A percentile compares a stretch with the other conserved stretches of the same genome.
Conservation (phyloP, 2,329 filamentous ascomycete genomes). For the Beauveria caledonica region DNA sequence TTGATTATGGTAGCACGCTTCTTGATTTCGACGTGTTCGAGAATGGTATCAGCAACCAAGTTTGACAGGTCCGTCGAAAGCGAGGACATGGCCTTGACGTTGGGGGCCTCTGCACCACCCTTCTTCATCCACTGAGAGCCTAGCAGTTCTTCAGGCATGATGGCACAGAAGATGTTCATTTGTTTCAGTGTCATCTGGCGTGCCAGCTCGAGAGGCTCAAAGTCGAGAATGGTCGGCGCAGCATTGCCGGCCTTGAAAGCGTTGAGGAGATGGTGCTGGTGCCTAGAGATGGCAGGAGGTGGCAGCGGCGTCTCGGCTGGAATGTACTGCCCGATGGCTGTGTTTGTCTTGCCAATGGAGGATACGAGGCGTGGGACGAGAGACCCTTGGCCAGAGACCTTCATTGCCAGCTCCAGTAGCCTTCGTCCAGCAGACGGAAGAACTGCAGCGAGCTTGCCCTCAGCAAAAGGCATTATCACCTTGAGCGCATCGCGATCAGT, state of each 20-base stretch:
- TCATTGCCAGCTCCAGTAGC: constrained; percentile 70
- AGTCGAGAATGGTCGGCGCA: constrained; percentile 71
- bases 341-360: constrained; percentile 81
- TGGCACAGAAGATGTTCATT: constrained; percentile 83
- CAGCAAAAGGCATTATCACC: constrained; percentile 73
- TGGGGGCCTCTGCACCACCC: constrained; percentile 66
- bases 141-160: constrained; percentile 84
- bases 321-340: constrained; percentile 62
- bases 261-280: constrained; percentile 63
- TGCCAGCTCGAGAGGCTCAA: constrained; percentile 84
- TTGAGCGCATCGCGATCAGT: constrained; percentile 69
- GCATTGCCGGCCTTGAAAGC: constrained; percentile 66
- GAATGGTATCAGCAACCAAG: constrained; percentile 84
- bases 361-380: constrained; percentile 77
- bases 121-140: constrained; percentile 94
- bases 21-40: constrained; percentile 83
- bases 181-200: constrained; percentile 89
- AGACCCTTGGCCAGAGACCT: constrained; percentile 65
- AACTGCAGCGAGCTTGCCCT: constrained; percentile 56
- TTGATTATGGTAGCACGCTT: constrained; percentile 87
- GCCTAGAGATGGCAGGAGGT: constrained; percentile 61
- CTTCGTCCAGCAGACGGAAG: constrained; percentile 72
- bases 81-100: constrained; percentile 89
- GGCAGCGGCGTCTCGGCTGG: constrained; percentile 66
- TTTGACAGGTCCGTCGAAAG: constrained; percentile 90